These are phyloP conservation scores for Xerocomus tenax DNA, from an alignment of 1,284 basidiomycete genomes.

Conservation along the genomic window DNA sequence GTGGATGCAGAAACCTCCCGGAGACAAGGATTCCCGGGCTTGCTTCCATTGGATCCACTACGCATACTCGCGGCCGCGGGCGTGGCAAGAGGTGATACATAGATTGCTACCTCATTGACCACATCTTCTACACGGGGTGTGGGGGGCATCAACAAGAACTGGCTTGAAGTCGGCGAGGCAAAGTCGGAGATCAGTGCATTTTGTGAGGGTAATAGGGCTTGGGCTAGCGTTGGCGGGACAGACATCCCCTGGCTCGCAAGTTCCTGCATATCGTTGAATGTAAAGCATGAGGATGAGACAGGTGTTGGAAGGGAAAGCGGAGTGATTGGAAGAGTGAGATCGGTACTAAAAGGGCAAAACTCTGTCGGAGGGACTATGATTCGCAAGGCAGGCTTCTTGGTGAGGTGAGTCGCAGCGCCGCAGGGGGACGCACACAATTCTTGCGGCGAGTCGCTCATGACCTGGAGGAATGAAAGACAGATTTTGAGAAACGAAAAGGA, in stretches of 20 bases:
- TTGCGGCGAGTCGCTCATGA: slow-evolving; percentile 19
- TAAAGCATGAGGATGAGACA: slow-evolving; percentile 26
- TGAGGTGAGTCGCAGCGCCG: slow-evolving; percentile 11
- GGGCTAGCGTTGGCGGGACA: slow-evolving; percentile 8
- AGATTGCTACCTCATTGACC: slow-evolving; percentile 7
- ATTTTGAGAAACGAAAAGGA: neutral
- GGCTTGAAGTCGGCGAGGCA: slow-evolving; percentile 30
- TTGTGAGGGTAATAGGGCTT: slow-evolving; percentile 4
- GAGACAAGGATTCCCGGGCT: slow-evolving; percentile 15
- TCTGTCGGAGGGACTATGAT: slow-evolving; percentile 31
- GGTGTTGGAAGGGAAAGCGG: slow-evolving; percentile 25
- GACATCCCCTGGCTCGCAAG: slow-evolving; percentile 4
- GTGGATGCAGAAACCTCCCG: slow-evolving; percentile 22
- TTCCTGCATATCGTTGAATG: slow-evolving; percentile 18
- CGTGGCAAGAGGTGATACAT: slow-evolving; percentile 12
- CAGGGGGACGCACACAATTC: slow-evolving; percentile 5
- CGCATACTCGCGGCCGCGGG: slow-evolving; percentile 3
- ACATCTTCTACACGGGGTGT: slow-evolving; percentile 15
- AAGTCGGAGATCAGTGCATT: slow-evolving; percentile 13
- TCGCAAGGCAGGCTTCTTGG: slow-evolving; percentile 21
- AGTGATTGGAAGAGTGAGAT: slow-evolving; percentile 27
- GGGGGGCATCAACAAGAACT: slow-evolving; percentile 25
- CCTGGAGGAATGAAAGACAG: neutral
- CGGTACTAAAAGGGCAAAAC: slow-evolving; percentile 31
- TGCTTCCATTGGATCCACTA: slow-evolving; percentile 9